phyloP scores from a whole-genome alignment of 352 stramenopile genomes.

The Pythium diclinum region DNA sequence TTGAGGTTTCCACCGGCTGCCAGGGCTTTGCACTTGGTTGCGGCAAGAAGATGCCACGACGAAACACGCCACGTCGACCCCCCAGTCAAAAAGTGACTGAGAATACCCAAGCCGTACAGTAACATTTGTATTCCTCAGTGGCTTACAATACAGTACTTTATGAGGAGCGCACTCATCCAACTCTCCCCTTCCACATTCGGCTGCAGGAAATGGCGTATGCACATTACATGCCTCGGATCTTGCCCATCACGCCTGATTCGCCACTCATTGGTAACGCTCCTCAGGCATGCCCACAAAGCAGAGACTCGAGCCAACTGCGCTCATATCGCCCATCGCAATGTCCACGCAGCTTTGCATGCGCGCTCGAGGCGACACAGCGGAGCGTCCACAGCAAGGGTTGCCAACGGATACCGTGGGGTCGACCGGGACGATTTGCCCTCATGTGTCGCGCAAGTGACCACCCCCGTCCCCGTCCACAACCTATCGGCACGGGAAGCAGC shows the following conservation, averaged over 20 bases:
- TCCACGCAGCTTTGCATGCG: conserved; percentile 23
- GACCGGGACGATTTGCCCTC: conserved; percentile 10
- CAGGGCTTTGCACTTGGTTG: not conserved
- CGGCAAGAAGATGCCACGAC: not conserved
- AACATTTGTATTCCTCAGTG: not conserved
- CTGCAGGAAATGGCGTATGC: conserved; percentile 14
- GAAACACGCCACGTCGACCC: conserved; percentile 3
- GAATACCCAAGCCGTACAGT: not conserved
- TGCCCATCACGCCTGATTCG: conserved; percentile 22
- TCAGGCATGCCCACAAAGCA: not conserved
- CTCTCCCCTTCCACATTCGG: not conserved
- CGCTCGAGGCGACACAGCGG: conserved; percentile 12
- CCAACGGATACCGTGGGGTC: conserved; percentile 3
- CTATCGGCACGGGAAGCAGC: conserved; percentile 4
- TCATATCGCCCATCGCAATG: not conserved
- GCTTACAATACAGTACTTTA: not conserved
- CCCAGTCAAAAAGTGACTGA: not conserved
- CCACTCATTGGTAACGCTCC: conserved; percentile 17
- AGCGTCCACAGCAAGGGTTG: conserved; percentile 19
- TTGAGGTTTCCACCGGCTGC: not conserved
- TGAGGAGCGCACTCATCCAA: not conserved
- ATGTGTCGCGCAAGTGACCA: conserved; percentile 15
- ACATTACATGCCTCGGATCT: conserved; percentile 10
- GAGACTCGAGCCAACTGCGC: not conserved
- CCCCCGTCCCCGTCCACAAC: conserved; percentile 13